These are phyloP conservation scores for Hypoxylon cercidicola DNA, from an alignment of 495 filamentous ascomycete genomes.

Conservation along the genomic window DNA sequence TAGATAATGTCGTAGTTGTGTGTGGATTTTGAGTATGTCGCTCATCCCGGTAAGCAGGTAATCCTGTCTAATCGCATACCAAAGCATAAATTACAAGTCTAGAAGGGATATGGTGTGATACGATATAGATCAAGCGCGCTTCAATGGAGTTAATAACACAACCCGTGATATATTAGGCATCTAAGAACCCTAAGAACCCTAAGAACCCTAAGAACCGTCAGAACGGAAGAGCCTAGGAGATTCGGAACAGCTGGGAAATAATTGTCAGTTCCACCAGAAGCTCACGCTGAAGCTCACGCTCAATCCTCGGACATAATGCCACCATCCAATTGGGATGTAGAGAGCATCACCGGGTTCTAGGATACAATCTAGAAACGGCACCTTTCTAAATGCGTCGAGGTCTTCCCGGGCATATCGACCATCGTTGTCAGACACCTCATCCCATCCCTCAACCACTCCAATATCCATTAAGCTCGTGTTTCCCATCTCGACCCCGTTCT, in stretches of 20 bases:
- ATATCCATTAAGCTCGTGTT: conserved; percentile 87
- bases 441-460: conserved; percentile 67
- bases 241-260: not conserved
- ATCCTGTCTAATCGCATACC: too few species aligned
- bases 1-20: too few species aligned
- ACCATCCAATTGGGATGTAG: conserved; percentile 96
- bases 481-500: conserved; percentile 86
- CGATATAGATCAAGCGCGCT: too few species aligned
- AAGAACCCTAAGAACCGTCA: too few species aligned
- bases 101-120: too few species aligned
- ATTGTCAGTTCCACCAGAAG: conserved; percentile 90
- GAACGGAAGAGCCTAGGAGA: not conserved
- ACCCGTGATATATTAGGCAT: too few species aligned
- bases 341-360: conserved; percentile 83
- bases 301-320: conserved; percentile 94
- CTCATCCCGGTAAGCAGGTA: too few species aligned
- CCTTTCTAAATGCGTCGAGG: conserved; percentile 59
- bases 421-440: conserved; percentile 35
- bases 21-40: too few species aligned
- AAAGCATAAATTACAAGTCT: too few species aligned
- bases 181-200: too few species aligned
- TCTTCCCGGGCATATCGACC: conserved; percentile 19
- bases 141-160: too few species aligned
- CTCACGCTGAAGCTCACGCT: conserved; percentile 93
- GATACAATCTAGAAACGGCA: conserved; percentile 81